phyloP scores from a whole-genome alignment of 2,329 filamentous ascomycete genomes.

The Curvularia sp. region DNA sequence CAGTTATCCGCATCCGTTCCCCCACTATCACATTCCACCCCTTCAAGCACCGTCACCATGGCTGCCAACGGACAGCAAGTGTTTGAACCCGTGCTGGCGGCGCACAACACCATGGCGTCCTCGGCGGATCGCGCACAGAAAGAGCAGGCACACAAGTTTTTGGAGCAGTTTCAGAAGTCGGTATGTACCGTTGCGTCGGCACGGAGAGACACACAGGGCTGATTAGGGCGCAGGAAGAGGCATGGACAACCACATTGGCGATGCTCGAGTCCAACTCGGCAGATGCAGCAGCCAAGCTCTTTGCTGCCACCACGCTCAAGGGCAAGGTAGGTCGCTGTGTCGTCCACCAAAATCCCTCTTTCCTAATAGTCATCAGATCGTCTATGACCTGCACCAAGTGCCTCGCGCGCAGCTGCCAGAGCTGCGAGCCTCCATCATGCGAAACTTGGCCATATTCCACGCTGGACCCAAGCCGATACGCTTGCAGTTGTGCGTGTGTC shows the following conservation, averaged over 20 bases:
- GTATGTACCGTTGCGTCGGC: constrained; percentile 61
- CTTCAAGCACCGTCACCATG: constrained; percentile 60
- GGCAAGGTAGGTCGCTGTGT: constrained; percentile 76
- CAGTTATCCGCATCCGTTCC: constrained; percentile 33
- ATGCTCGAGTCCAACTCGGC: constrained; percentile 80
- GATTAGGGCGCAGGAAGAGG: constrained; percentile 70
- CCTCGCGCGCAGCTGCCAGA: constrained; percentile 74
- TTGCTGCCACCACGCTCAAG: constrained; percentile 95
- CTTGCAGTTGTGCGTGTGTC: constrained; percentile 91
- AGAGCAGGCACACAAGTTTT: constrained; percentile 86
- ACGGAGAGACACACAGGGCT: constrained; percentile 30
- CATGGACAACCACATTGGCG: constrained; percentile 86
- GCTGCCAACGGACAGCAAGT: constrained; percentile 71
- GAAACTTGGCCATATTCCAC: constrained; percentile 80
- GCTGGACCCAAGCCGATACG: constrained; percentile 78
- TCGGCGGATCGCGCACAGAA: constrained; percentile 83
- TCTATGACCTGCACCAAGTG: constrained; percentile 92
- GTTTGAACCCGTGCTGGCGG: constrained; percentile 85
- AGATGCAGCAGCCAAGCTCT: constrained; percentile 86
- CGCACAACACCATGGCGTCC: constrained; percentile 88
- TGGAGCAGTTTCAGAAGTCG: constrained; percentile 98
- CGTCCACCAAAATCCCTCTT: background rate
- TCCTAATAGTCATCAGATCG: constrained; percentile 70
- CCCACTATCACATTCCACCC: constrained; percentile 23
- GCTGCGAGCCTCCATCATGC: constrained; percentile 83